A percentile compares a stretch with the other conserved stretches of the same genome.
phyloP scores from a whole-genome alignment of 257 asterid genomes.

The Solanum pennellii region DNA sequence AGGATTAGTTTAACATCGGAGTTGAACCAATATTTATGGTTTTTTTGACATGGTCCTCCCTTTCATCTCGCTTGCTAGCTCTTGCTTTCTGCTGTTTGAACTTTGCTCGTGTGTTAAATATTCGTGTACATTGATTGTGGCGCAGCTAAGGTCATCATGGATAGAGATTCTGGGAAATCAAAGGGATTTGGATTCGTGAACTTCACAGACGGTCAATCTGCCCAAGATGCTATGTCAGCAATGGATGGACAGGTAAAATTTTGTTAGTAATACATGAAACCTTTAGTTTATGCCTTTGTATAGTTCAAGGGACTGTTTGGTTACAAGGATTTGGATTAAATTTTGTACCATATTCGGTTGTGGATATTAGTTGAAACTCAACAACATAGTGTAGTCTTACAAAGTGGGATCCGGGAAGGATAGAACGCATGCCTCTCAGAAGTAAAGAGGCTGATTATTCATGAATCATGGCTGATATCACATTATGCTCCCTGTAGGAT shows the following conservation, averaged over 20 bases:
- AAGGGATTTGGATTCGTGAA: slow-evolving; percentile 81
- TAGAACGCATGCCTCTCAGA: not conserved
- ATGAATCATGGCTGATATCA: not conserved
- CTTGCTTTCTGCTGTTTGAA: not conserved
- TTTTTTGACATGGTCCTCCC: not conserved
- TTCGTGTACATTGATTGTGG: not conserved
- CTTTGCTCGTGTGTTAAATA: not conserved
- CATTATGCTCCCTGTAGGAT: slow-evolving; percentile 13
- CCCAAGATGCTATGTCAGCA: slow-evolving; percentile 52
- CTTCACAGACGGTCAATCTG: slow-evolving; percentile 37
- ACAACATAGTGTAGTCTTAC: not conserved
- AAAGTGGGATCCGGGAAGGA: not conserved
- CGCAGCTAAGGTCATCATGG: slow-evolving; percentile 61
- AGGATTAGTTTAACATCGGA: not conserved
- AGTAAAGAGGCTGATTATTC: not conserved
- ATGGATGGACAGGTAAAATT: slow-evolving; percentile 80
- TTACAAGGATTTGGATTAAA: not conserved
- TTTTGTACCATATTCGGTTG: not conserved
- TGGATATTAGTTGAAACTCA: not conserved
- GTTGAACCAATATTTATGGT: not conserved
- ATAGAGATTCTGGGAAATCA: slow-evolving; percentile 71
- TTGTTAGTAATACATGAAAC: not conserved
- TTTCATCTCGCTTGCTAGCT: not conserved
- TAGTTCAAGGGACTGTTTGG: not conserved
- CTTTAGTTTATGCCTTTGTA: not conserved